phyloP scores from a whole-genome alignment of 805 yeast species.

The Candida xyloterini region DNA sequence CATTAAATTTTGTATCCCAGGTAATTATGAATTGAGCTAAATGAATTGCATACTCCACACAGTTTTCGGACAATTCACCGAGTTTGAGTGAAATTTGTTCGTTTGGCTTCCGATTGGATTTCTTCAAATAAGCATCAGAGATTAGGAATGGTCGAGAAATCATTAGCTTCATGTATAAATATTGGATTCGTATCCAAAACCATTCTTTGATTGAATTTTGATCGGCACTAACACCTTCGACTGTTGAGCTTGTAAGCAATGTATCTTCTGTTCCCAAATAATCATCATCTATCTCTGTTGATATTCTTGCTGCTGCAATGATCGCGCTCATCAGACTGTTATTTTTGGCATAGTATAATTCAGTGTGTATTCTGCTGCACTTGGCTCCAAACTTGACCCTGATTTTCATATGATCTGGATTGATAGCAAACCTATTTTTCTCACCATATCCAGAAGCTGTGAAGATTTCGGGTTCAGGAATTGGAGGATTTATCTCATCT shows the following conservation, averaged over 20 bases:
- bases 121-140: constrained; percentile 23
- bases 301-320: constrained; percentile 9
- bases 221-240: background rate
- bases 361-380: constrained; percentile 20
- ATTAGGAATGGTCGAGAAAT: constrained; percentile 26
- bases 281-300: background rate
- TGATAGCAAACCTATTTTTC: background rate
- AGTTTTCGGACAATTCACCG: background rate
- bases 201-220: constrained; percentile 16
- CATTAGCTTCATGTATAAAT: constrained; percentile 24
- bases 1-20: constrained; percentile 1
- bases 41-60: background rate
- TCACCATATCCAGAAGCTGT: background rate
- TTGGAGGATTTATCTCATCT: constrained; percentile 14
- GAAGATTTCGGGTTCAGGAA: constrained; percentile 1
- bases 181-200: constrained; percentile 29
- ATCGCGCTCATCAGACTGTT: constrained; percentile 19
- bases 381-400: constrained; percentile 19
- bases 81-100: background rate
- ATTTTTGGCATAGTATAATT: constrained; percentile 22
- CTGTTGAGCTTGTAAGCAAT: too few relatives aligned
- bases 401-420: constrained; percentile 23
- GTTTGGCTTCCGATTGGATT: constrained; percentile 17
- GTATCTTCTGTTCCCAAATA: background rate
- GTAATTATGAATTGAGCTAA: background rate